A percentile compares a stretch with the other conserved stretches of the same genome.
These are phyloP conservation scores for barrel medic (Medicago truncatula) DNA, from an alignment of 306 rosid genomes.

Conservation along the genomic window DNA sequence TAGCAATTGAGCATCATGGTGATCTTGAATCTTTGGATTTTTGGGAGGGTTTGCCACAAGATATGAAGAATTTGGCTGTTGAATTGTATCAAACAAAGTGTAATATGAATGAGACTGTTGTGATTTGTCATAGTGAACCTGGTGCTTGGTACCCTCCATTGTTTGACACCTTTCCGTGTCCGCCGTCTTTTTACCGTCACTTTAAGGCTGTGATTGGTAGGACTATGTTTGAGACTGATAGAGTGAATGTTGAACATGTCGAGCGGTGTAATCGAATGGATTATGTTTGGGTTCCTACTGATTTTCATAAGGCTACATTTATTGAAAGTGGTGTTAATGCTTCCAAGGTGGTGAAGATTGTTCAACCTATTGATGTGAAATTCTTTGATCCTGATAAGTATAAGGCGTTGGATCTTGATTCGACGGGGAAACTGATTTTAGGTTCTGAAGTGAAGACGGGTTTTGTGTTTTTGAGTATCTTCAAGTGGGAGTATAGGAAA, in stretches of 20 bases:
- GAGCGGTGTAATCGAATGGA: conserved; percentile 71
- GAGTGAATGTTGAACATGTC: conserved; percentile 64
- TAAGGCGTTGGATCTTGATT: conserved; percentile 60
- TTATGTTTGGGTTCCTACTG: conserved; percentile 90
- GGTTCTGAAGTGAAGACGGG: conserved; percentile 45
- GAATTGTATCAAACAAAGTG: conserved; percentile 63
- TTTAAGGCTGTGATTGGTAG: conserved; percentile 81
- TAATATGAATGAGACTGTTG: conserved; percentile 67
- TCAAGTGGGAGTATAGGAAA: conserved; percentile 92
- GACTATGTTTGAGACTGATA: conserved; percentile 85
- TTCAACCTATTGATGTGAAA: conserved; percentile 84
- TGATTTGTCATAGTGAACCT: conserved; percentile 87
- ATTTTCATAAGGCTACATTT: conserved; percentile 70
- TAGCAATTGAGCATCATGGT: conserved; percentile 78
- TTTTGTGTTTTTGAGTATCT: conserved; percentile 74
- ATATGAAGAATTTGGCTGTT: conserved; percentile 54
- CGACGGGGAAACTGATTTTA: conserved; percentile 51
- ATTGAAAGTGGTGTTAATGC: conserved; percentile 78
- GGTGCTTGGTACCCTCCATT: conserved; percentile 91
- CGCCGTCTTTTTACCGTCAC: conserved; percentile 63
- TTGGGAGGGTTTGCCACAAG: conserved; percentile 73
- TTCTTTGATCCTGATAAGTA: conserved; percentile 72
- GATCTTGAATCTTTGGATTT: conserved; percentile 70
- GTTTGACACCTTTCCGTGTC: conserved; percentile 77
- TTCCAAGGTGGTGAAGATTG: conserved; percentile 77